Conservation (phyloP, 1,139 yeast genomes). For the Lodderomyces pseudojiufengensis region DNA sequence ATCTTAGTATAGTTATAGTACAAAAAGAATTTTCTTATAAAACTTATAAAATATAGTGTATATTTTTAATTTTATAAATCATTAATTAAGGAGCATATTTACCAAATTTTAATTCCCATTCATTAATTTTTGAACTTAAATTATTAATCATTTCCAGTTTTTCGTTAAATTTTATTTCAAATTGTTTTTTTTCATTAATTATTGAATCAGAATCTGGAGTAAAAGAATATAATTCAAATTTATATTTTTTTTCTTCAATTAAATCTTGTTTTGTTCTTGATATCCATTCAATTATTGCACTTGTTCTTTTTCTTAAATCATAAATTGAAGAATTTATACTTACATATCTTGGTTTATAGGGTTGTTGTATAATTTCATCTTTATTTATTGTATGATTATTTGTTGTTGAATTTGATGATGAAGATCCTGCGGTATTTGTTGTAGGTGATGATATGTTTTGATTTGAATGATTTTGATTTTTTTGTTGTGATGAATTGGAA, state of each 20-base stretch:
- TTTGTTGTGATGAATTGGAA: not conserved
- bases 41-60: not conserved
- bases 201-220: constrained; percentile 17
- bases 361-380: constrained; percentile 51
- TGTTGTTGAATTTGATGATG: not conserved
- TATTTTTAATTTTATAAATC: not conserved
- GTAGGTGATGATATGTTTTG: constrained; percentile 3
- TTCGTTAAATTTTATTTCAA: constrained; percentile 48
- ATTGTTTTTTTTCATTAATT: constrained; percentile 28
- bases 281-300: constrained; percentile 86
- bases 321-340: constrained; percentile 66
- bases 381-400: constrained; percentile 17
- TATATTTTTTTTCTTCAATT: constrained; percentile 61
- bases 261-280: constrained; percentile 81
- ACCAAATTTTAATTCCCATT: constrained; percentile 78
- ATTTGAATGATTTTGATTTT: constrained; percentile 1
- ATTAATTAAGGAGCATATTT: constrained; percentile 39
- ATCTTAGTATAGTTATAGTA: no score
- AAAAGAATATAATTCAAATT: constrained; percentile 42
- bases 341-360: constrained; percentile 81
- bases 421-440: constrained; percentile 3
- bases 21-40: no score
- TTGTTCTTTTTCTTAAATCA: constrained; percentile 84
- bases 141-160: constrained; percentile 65
- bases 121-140: constrained; percentile 61